phyloP scores from a whole-genome alignment of 73 alveolate genomes.

The Paramecium biaurelia region DNA sequence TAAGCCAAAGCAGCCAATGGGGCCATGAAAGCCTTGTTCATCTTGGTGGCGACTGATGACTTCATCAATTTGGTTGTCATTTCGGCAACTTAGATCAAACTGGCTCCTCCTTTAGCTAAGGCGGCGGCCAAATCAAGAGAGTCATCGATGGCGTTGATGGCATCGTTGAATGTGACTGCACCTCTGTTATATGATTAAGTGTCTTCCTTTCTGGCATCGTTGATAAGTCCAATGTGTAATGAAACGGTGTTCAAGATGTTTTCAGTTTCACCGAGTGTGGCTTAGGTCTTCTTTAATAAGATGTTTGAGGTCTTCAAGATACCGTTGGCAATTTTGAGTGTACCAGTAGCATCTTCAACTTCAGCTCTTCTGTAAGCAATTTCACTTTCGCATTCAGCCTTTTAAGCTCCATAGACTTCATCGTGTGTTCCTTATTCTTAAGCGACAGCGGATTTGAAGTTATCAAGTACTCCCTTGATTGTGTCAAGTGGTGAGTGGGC shows the following conservation, averaged over 20 bases:
- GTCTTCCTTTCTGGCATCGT: slow-evolving; percentile 47
- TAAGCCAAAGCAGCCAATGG: slow-evolving; percentile 39
- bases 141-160: slow-evolving; percentile 59
- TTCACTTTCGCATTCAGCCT: slow-evolving; percentile 46
- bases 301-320: slow-evolving; percentile 46
- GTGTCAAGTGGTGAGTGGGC: slow-evolving; percentile 39
- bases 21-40: slow-evolving; percentile 44
- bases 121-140: slow-evolving; percentile 42
- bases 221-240: slow-evolving; percentile 14
- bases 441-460: slow-evolving; percentile 29
- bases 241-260: slow-evolving; percentile 10
- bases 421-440: slow-evolving; percentile 43
- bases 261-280: slow-evolving; percentile 41
- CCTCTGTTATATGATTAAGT: slow-evolving; percentile 52
- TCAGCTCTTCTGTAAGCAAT: slow-evolving; percentile 48
- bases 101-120: not conserved
- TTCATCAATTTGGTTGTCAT: slow-evolving; percentile 34
- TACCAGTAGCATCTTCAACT: slow-evolving; percentile 32
- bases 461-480: slow-evolving; percentile 36
- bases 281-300: slow-evolving; percentile 32
- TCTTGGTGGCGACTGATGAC: not conserved
- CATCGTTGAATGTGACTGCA: slow-evolving; percentile 49
- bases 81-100: slow-evolving; percentile 30
- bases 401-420: slow-evolving; percentile 38
- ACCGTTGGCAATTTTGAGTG: slow-evolving; percentile 50